phyloP scores from a whole-genome alignment of 225 moss, liverwort and hornwort species.

The Antitrichia curtipendula region DNA sequence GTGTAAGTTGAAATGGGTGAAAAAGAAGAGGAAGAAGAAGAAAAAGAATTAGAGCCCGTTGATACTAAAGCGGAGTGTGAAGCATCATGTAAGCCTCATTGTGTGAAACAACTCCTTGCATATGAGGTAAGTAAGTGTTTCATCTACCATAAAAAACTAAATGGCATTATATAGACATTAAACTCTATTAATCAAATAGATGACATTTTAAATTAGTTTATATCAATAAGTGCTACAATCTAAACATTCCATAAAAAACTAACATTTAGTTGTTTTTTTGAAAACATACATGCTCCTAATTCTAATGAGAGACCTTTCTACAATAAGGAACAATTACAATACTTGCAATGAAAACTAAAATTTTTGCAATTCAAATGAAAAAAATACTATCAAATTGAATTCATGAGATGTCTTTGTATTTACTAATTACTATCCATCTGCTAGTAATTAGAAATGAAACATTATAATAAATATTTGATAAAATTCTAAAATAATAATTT shows the following conservation, averaged over 20 bases:
- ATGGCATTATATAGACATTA: no score
- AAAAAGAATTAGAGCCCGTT: neutral
- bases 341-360: neutral
- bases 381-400: neutral
- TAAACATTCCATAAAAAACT: neutral
- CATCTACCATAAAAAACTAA: neutral
- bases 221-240: no score
- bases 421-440: neutral
- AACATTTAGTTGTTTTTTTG: neutral
- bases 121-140: neutral
- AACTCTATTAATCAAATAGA: no score
- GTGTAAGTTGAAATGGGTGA: neutral
- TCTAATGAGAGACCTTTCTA: neutral
- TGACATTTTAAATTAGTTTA: neutral
- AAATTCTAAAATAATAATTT: neutral
- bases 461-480: no score
- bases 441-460: neutral
- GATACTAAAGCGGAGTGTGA: slow-evolving; percentile 27
- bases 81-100: slow-evolving; percentile 20
- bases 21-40: neutral
- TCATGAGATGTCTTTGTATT: neutral
- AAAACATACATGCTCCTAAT: neutral
- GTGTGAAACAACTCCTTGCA: slow-evolving; percentile 22
- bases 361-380: neutral
- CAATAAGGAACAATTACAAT: neutral